Evolutionary conservation across 306 rosid genomes (phyloP).

Genomic region (Comarum palustre): DNA sequence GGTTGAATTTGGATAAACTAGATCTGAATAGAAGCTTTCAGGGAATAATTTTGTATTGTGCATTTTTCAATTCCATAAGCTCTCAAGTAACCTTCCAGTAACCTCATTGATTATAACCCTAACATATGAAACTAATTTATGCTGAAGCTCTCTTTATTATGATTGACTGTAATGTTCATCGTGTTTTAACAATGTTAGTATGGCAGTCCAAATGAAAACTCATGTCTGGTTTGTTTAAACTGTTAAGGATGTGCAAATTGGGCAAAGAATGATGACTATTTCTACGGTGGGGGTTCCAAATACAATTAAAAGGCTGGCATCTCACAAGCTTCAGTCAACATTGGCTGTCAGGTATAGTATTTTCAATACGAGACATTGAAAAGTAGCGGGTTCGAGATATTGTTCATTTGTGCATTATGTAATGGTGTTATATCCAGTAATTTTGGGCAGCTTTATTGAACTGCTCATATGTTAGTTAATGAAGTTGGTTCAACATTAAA

Average conservation of each 20-base stretch:
- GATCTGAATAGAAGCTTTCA: neutral
- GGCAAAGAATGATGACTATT: slow-evolving; percentile 96
- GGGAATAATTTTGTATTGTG: neutral
- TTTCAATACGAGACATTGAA: neutral
- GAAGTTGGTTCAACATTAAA: neutral
- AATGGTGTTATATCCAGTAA: no score
- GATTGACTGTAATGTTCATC: neutral
- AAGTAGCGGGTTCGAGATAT: neutral
- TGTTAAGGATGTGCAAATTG: slow-evolving; percentile 78
- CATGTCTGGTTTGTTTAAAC: slow-evolving; percentile 21
- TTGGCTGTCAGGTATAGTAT: slow-evolving; percentile 82
- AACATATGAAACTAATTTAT: neutral
- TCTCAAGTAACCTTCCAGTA: neutral
- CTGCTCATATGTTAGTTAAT: neutral
- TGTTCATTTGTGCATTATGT: neutral
- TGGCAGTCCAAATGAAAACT: neutral
- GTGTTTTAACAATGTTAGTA: neutral
- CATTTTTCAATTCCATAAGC: neutral
- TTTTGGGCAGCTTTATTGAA: neutral
- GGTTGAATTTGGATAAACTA: neutral
- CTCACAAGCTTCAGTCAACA: slow-evolving; percentile 95
- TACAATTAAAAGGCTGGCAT: slow-evolving; percentile 80
- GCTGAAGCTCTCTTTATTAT: neutral
- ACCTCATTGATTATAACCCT: neutral
- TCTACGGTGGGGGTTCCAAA: slow-evolving; percentile 98